Evolutionary conservation across 495 filamentous ascomycete species (phyloP), one percentile per base, ranked within the genome.

Genomic region (Corynascus novoguineensis): DNA sequence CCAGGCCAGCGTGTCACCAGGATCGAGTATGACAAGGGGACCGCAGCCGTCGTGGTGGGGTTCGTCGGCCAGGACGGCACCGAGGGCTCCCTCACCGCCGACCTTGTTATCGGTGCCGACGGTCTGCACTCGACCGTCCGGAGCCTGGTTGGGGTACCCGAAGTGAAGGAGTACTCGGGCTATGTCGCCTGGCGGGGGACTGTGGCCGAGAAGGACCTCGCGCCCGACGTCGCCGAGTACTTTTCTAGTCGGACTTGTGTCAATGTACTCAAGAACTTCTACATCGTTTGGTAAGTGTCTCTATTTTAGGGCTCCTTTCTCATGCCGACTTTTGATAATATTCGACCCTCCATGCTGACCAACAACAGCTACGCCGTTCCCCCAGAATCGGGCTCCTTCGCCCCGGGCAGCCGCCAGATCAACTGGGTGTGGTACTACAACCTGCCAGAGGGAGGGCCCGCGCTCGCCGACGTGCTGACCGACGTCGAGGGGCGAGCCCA

Each of bases 371-470:
- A 82, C 59, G 61, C 69, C 19, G 79, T 83, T 31, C 75, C 78
- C 0, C 74, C 72, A 0, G 60, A 73, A 24, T 53, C 74, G n/a
- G 75, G 76, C 19, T 61, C 67, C 21, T 64, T 74, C 5, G 55
- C 64, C 15, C 63, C 62, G 0, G 74, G 71, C 15, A 50, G 73
- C 6, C 68, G 75, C 3, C 67, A 76, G 1, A 64, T 79, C 29
- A 83, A 81, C 54, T 77, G 67, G 58, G 77, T 81, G 24, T 81
- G 75, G 73, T 83, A 82, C 54, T 66, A 50, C 55, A 78, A 79
- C 51, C 68, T 72, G 25, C 50, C 66, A 0, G 1, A 41, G 29
- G 29, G 29, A n/a, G 29, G 29, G 63, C 67, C 34, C 48, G 53
- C 24, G n/a, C n/a, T n/a, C n/a, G n/a, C 74, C 74, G 0, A 41